Base-by-base conservation (phyloP, 2,329 filamentous ascomycete genomes). In the Colletotrichum magnum region DNA sequence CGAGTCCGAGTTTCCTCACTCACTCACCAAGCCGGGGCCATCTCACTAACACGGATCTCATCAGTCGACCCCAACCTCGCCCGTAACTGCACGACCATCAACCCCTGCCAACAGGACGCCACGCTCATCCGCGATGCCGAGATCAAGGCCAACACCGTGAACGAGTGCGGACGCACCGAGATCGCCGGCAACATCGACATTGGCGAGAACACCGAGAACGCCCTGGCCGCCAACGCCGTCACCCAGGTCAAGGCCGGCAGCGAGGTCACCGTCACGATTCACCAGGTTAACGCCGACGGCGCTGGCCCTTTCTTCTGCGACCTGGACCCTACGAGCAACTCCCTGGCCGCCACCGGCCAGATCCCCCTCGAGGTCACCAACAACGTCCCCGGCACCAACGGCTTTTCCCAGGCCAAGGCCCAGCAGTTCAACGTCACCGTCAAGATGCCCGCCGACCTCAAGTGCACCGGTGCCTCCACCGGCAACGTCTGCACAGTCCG, bases 51-150 rank as follows among this genome's bases (percentile, higher is more conserved):
- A 43, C 48, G 16, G 16, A 18, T 21, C 41, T n/a, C 12, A 32
- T 32, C 69, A 85, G 85, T 91, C 69, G 84, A 88, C 73, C 78
- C 84, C 48, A 79, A 79, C 65, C 83, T 90, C 73, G 87, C 90
- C 32, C 85, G 90, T 71, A 89, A 91, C 77, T 90, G 89, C 77
- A 90, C 88, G 16, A 81, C 82, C 64, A 89, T 90, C 80, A 89
- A 84, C 76, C 89, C 90, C 21, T 92, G 90, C 82, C 89, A 92
- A 75, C 87, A 89, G 71, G 90, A 92, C 67, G 83, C 88, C 12
- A 90, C 88, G 61, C 85, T 91, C 74, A 92, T 92, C 78, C 84
- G 85, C 60, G 87, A 89, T 67, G 85, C 84, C 16, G 83, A 89
- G 80, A 85, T 88, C 73, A 70, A 72, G 6, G 78, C 81, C 61